phyloP scores from a whole-genome alignment of 2,329 filamentous ascomycete species.

The Cladophialophora psammophila region DNA sequence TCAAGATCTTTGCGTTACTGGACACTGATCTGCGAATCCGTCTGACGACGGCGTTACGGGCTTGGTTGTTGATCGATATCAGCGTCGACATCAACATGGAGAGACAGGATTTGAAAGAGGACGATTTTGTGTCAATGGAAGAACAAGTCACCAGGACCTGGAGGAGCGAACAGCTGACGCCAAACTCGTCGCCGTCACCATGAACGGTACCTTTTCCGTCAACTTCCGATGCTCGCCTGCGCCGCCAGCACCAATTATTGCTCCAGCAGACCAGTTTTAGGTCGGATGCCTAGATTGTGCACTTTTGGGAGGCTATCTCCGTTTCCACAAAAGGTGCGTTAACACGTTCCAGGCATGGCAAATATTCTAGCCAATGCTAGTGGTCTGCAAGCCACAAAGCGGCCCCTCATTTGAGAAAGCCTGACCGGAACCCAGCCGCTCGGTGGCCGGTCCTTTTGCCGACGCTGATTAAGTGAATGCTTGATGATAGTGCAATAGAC shows the following conservation, averaged over 20 bases:
- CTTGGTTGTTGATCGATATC: slow-evolving; percentile 22
- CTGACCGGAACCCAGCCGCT: neutral
- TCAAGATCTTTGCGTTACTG: slow-evolving; percentile 16
- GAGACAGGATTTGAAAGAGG: slow-evolving; percentile 6
- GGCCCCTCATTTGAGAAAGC: neutral
- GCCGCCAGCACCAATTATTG: neutral
- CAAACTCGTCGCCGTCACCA: slow-evolving; percentile 6
- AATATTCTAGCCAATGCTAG: neutral
- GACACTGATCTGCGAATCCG: slow-evolving; percentile 3
- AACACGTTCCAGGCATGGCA: neutral
- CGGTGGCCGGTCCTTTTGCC: neutral
- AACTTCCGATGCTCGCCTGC: neutral
- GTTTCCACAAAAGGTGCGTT: neutral
- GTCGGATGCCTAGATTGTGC: neutral
- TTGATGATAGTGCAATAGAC: neutral
- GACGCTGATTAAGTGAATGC: neutral
- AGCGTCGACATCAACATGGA: slow-evolving; percentile 16
- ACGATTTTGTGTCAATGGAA: slow-evolving; percentile 15
- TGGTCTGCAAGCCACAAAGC: neutral
- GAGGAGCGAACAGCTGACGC: slow-evolving; percentile 13
- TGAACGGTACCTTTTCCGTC: neutral
- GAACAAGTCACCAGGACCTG: slow-evolving; percentile 14
- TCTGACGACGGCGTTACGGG: slow-evolving; percentile 12
- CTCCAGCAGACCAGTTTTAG: neutral
- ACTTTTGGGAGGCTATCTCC: neutral